These are phyloP conservation scores for Colletotrichum sp. DNA, from an alignment of 2,329 filamentous ascomycete species.

Conservation along the genomic window DNA sequence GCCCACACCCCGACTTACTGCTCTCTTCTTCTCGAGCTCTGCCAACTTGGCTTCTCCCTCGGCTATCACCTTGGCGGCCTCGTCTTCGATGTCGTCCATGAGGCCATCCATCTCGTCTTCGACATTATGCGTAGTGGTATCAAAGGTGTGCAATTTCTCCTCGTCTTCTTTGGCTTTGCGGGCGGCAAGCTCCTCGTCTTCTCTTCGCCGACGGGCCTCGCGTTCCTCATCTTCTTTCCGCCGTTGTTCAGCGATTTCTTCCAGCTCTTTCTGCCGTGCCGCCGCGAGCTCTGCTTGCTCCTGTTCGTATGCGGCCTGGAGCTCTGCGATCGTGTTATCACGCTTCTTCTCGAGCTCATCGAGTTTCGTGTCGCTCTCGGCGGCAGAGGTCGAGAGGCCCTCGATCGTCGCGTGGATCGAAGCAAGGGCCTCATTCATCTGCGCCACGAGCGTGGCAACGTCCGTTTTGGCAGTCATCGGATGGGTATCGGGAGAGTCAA, in stretches of 20 bases:
- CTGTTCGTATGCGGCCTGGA: constrained; percentile 33
- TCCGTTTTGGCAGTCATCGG: constrained; percentile 29
- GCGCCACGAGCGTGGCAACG: constrained; percentile 42
- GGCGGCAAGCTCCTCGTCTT: constrained; percentile 39
- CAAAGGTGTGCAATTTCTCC: constrained; percentile 31
- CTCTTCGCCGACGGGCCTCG: constrained; percentile 34
- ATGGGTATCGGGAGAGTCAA: background rate
- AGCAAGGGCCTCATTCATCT: constrained; percentile 47
- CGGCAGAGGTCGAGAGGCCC: constrained; percentile 30
- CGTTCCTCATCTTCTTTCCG: constrained; percentile 47
- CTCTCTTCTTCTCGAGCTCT: constrained; percentile 37
- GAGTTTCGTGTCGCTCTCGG: constrained; percentile 38
- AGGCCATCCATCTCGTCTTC: constrained; percentile 40
- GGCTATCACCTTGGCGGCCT: constrained; percentile 30
- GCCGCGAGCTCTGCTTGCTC: constrained; percentile 33
- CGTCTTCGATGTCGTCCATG: constrained; percentile 38
- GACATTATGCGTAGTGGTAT: constrained; percentile 31
- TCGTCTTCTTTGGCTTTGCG: constrained; percentile 33
- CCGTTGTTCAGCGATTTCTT: constrained; percentile 37
- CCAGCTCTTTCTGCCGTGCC: constrained; percentile 32
- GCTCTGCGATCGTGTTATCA: constrained; percentile 34
- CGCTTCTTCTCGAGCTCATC: constrained; percentile 44
- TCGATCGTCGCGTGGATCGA: constrained; percentile 42
- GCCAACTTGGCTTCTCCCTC: constrained; percentile 35
- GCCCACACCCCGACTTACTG: constrained; percentile 16